These are phyloP conservation scores for Ogataea philodendri DNA, from an alignment of 805 yeast genomes.

Conservation along the genomic window DNA sequence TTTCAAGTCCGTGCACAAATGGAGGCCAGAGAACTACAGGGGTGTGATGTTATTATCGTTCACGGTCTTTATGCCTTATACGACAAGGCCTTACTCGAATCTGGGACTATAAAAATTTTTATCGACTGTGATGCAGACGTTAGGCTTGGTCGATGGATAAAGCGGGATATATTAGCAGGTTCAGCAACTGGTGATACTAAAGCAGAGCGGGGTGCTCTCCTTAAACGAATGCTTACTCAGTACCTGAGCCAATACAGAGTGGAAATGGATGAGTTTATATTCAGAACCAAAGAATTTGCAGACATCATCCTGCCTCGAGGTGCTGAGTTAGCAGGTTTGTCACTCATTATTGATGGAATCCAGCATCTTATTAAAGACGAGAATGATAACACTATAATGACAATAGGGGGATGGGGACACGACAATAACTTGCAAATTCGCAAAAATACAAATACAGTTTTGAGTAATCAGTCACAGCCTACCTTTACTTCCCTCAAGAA, in stretches of 20 bases:
- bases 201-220: constrained; percentile 4
- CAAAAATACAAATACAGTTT: no score
- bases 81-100: constrained; percentile 50
- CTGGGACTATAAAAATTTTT: constrained; percentile 67
- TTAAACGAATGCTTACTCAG: constrained; percentile 39
- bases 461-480: constrained; percentile 20
- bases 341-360: constrained; percentile 64
- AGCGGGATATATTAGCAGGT: constrained; percentile 30
- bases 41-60: constrained; percentile 44
- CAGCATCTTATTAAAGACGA: constrained; percentile 34
- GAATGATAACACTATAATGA: constrained; percentile 5
- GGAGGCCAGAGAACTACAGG: constrained; percentile 7
- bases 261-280: constrained; percentile 65
- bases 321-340: constrained; percentile 55
- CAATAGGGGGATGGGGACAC: no score
- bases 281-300: constrained; percentile 68
- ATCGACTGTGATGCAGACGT: constrained; percentile 85
- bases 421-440: constrained; percentile 1
- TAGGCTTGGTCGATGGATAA: constrained; percentile 76
- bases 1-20: constrained; percentile 24
- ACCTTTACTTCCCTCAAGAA: constrained; percentile 28
- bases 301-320: constrained; percentile 76
- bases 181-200: no score
- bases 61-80: constrained; percentile 82
- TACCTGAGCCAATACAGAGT: constrained; percentile 59